Evolutionary conservation across 2,329 filamentous ascomycete genomes (phyloP), one percentile per base, ranked within the genome.

Genomic region (Colletotrichum eleusines): DNA sequence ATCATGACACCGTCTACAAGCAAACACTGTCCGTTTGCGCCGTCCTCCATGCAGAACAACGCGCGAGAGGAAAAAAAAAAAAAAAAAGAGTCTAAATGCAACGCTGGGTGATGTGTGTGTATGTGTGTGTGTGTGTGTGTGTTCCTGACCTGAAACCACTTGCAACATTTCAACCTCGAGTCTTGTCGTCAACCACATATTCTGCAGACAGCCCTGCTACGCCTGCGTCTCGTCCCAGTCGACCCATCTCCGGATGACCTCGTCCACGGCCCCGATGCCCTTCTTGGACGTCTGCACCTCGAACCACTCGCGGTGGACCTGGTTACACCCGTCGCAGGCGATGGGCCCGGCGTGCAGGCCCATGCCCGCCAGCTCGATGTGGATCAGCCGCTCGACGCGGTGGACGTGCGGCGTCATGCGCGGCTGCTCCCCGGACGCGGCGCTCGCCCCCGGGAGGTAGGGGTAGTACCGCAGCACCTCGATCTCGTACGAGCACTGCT

Each of bases 241-340:
- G 11, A 95, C 90, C 96, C 96, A 99, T 74, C 94, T 84, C 77
- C 91, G 89, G 50, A 97, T 90, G 70, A 94, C 89, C 74, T 92
- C 85, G 73, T 89, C 84, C 83, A 89, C 84, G 83, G 88, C 86
- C 71, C 86, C 88, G 3, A 98, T 86, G 0, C 91, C 93, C 35
- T 91, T 86, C 73, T 90, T 88, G 28, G 85, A 91, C 0, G 93
- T 93, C 72, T 93, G 90, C 1, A 98, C 90, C 81, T 97, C 93
- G 79, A 99, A 99, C 95, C 95, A 99, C 82, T 99, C 96, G 63
- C 91, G 86, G 80, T 99, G 96, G 76, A 94, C 91, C 77, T 90
- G 91, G 2, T 94, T 94, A 78, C 96, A 99, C 1, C 90, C 87
- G 5, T 85, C 85, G 76, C 96, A 99, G 63, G 88, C 88, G 23